Conservation (phyloP, 257 asterid genomes). For the Solanum chmielewskii region DNA sequence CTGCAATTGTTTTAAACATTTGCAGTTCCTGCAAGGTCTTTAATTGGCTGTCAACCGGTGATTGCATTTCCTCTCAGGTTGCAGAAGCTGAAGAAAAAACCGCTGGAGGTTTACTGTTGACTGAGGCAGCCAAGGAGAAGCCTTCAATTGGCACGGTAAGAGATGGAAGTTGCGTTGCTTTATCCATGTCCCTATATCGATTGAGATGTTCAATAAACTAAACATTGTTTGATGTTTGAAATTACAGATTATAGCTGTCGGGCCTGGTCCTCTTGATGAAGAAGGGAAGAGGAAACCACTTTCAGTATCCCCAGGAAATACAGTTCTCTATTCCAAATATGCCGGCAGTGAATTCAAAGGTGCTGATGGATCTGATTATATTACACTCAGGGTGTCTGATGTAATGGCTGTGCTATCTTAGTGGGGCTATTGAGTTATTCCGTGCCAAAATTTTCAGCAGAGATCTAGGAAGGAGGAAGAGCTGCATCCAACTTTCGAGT, state of each 20-base stretch:
- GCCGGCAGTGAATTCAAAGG: conserved; percentile 90
- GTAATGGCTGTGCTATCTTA: conserved; percentile 78
- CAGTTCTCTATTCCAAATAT: conserved; percentile 76
- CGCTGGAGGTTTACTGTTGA: conserved; percentile 78
- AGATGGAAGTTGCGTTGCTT: background rate
- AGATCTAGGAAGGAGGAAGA: background rate
- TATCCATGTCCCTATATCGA: background rate
- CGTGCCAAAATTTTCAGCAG: background rate
- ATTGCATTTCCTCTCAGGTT: conserved; percentile 31
- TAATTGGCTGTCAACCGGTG: background rate
- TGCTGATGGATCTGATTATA: conserved; percentile 58
- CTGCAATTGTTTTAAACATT: background rate
- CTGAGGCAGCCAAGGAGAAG: conserved; percentile 80
- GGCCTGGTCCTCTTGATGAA: conserved; percentile 78
- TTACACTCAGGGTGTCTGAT: conserved; percentile 65
- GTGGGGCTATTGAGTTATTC: background rate
- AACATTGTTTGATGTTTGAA: background rate
- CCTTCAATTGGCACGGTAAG: conserved; percentile 90
- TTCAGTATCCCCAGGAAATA: conserved; percentile 57
- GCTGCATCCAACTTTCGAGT: background rate
- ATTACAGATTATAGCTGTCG: conserved; percentile 69
- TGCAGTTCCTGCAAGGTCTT: background rate
- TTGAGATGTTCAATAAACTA: background rate
- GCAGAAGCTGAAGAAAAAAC: conserved; percentile 82
- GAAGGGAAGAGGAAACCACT: conserved; percentile 75